Evolutionary conservation across 371 early-diverging fungal species (phyloP).

Genomic region (Mucor racemosus): DNA sequence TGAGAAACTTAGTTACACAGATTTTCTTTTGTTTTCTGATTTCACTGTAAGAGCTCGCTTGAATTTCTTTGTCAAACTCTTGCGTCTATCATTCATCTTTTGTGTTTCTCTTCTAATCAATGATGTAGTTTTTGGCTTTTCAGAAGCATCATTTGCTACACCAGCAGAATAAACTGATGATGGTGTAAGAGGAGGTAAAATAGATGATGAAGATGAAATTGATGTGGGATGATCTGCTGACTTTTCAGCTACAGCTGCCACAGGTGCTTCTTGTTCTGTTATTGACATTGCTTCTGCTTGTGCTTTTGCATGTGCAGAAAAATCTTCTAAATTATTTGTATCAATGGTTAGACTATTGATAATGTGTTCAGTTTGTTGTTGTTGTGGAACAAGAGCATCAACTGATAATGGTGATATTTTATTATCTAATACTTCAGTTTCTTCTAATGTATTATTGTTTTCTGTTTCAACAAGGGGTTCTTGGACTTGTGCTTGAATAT

Average conservation of each 20-base stretch:
- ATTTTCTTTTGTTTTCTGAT: constrained; percentile 19
- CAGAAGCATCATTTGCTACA: background rate
- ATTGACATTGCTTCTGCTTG: background rate
- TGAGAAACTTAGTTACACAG: constrained; percentile 7
- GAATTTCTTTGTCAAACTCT: constrained; percentile 27
- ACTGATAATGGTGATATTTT: background rate
- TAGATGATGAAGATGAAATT: constrained; percentile 16
- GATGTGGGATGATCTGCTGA: constrained; percentile 11
- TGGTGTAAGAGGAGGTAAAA: constrained; percentile 19
- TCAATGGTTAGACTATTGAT: constrained; percentile 10
- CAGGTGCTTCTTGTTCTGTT: background rate
- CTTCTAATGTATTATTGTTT: background rate
- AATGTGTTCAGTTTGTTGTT: background rate
- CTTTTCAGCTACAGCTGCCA: background rate
- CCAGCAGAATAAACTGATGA: background rate
- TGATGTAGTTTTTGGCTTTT: constrained; percentile 21
- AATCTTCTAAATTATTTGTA: background rate
- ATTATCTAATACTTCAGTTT: background rate
- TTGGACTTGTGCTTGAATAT: background rate
- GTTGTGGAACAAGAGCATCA: background rate
- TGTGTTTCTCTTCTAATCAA: constrained; percentile 31
- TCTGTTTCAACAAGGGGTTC: background rate
- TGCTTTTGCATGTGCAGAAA: constrained; percentile 1
- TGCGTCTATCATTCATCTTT: constrained; percentile 32
- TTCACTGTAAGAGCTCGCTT: constrained; percentile 23